phyloP scores from a whole-genome alignment of 306 rosid species.

The Fragaria nilgerrensis region DNA sequence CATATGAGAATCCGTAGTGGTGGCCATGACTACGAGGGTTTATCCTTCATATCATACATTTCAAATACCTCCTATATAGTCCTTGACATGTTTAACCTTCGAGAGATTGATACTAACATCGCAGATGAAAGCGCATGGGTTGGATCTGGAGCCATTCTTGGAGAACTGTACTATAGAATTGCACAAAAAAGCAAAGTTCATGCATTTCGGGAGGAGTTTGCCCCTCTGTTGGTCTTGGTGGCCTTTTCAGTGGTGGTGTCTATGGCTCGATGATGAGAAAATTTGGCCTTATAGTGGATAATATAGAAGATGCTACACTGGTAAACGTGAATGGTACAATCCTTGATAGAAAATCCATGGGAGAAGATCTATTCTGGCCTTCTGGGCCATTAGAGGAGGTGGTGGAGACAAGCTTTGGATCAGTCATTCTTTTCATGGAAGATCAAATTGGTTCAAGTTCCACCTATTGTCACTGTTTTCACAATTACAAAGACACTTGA shows the following conservation, averaged over 20 bases:
- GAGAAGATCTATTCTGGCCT: constrained; percentile 62
- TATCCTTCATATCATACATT: constrained; percentile 20
- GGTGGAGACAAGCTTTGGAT: constrained; percentile 74
- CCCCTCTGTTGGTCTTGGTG: constrained; percentile 57
- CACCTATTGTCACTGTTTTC: constrained; percentile 56
- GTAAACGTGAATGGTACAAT: constrained; percentile 49
- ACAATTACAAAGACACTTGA: constrained; percentile 35
- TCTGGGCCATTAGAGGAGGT: constrained; percentile 55
- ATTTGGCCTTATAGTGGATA: constrained; percentile 65
- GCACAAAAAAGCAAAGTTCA: constrained; percentile 39
- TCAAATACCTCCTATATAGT: constrained; percentile 29
- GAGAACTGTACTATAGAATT: constrained; percentile 59
- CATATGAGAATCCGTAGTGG: constrained; percentile 35
- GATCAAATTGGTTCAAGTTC: constrained; percentile 54
- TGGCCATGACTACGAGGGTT: constrained; percentile 40
- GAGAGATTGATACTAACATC: constrained; percentile 31
- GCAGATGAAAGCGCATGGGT: constrained; percentile 52
- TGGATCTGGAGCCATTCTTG: constrained; percentile 59
- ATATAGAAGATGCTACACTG: constrained; percentile 47
- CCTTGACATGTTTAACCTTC: constrained; percentile 40
- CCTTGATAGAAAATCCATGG: constrained; percentile 60
- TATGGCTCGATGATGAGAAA: constrained; percentile 66
- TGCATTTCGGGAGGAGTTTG: constrained; percentile 71
- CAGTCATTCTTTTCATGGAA: constrained; percentile 57
- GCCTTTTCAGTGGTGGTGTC: constrained; percentile 75